phyloP scores from a whole-genome alignment of 306 rosid genomes.

The Canavalia gladiata region DNA sequence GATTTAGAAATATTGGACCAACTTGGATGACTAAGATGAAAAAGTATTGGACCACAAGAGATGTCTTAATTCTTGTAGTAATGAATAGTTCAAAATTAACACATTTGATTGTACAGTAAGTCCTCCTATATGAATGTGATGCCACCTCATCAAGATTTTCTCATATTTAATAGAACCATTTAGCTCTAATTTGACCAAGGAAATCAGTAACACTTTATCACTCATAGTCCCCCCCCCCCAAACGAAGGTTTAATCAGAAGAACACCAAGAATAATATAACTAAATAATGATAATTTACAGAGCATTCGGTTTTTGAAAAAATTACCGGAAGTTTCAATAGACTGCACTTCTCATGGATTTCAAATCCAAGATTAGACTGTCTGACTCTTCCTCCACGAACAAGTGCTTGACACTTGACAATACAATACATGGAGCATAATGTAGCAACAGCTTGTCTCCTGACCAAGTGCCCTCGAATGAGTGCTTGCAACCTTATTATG shows the following conservation, averaged over 20 bases:
- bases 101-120: not conserved
- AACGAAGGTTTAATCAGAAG: conserved; percentile 7
- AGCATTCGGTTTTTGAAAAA: conserved; percentile 20
- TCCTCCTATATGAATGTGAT: conserved; percentile 4
- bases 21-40: conserved; percentile 11
- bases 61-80: conserved; percentile 14
- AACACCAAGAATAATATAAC: conserved; percentile 34
- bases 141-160: conserved; percentile 16
- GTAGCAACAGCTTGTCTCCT: conserved; percentile 98
- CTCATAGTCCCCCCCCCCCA: not conserved
- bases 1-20: not conserved
- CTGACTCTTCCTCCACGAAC: conserved; percentile 82
- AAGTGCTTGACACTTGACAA: conserved; percentile 91
- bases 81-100: conserved; percentile 18
- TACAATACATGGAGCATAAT: conserved; percentile 78
- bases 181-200: conserved; percentile 22
- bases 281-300: conserved; percentile 19
- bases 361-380: conserved; percentile 67
- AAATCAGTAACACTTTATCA: not conserved
- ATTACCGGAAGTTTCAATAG: conserved; percentile 62
- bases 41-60: conserved; percentile 14
- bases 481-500: conserved; percentile 99
- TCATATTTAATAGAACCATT: conserved; percentile 15
- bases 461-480: conserved; percentile 98
- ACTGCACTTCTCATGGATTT: conserved; percentile 68